Percentiles rank a stretch among this genome's conserved stretches.
phyloP scores from a whole-genome alignment of 805 yeast genomes.

The Metschnikowia aberdeeniae region DNA sequence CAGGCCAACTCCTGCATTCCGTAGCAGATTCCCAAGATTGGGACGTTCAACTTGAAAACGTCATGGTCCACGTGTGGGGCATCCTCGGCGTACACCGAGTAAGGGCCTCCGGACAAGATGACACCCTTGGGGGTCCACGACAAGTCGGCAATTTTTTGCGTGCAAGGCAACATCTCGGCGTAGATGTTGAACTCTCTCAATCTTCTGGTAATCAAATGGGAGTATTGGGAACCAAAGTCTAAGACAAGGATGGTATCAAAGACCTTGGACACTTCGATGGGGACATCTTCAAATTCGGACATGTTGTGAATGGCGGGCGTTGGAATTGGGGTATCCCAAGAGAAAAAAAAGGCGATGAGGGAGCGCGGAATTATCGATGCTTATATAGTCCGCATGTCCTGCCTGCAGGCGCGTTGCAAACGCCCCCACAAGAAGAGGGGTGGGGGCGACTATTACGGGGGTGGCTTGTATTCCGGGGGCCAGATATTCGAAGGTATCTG shows the following conservation, averaged over 20 bases:
- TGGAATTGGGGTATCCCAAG: slow-evolving; percentile 4
- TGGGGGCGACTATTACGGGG: slow-evolving; percentile 5
- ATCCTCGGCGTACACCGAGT: slow-evolving; percentile 91
- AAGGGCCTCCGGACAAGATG: slow-evolving; percentile 95
- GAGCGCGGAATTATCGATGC: background rate
- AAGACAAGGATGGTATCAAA: slow-evolving; percentile 96
- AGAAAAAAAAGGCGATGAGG: slow-evolving; percentile 2
- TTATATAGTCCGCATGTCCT: slow-evolving; percentile 3
- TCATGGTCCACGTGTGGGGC: slow-evolving; percentile 98
- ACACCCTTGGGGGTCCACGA: slow-evolving; percentile 96
- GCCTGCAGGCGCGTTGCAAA: background rate
- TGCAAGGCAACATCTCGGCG: slow-evolving; percentile 99
- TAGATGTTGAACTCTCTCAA: slow-evolving; percentile 96
- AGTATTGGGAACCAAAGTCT: slow-evolving; percentile 98
- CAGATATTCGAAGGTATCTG: background rate
- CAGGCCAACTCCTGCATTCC: slow-evolving; percentile 99
- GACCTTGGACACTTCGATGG: slow-evolving; percentile 71
- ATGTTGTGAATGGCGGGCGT: background rate
- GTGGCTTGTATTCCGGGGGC: background rate
- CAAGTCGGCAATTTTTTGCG: slow-evolving; percentile 91
- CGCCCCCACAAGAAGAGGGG: background rate
- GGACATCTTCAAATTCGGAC: slow-evolving; percentile 29
- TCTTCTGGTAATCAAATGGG: slow-evolving; percentile 94
- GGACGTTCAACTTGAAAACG: slow-evolving; percentile 85
- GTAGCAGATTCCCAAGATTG: slow-evolving; percentile 95